Base-by-base conservation (phyloP, 2,329 filamentous ascomycete species). In the Akanthomyces muscarius region DNA sequence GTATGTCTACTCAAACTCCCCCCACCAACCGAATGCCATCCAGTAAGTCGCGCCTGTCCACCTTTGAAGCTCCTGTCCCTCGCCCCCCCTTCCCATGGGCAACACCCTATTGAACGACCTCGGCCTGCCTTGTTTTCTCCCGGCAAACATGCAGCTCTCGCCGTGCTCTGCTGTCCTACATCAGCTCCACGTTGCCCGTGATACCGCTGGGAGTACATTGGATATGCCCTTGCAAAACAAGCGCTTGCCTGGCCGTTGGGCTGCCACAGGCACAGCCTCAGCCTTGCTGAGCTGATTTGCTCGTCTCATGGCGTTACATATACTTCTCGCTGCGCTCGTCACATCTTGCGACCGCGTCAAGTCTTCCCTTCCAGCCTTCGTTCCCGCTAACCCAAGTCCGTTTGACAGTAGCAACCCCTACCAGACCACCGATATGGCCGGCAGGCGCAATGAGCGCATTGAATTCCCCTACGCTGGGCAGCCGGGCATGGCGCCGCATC, bases 1-100 rank as follows among this genome's bases (percentile, higher is more conserved):
- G 75, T 83, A 84, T 77, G 79, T 84, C 70, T 84, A 83, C 76
- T 76, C 79, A 73, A 81, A 80, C 75, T 77, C 77, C 74, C 77
- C 80, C 70, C 81, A 82, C 70, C 81, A 81, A 71, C 77, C 79
- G 68, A 82, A 80, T 76, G 81, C 83, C 68, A 81, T 84, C 74
- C 82, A 84, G 83, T 85, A 78, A 85, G 83, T 85, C 78, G 72
- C 72, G 74, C 72, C 64, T 73, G 67, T 56, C 30, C 25, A 16
- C 18, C 25, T n/a, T 13, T 16, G 16, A 47, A 11, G 30, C 7
- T 8, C 6, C 28, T 21, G 18, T 51, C 45, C 7, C 23, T 56
- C 10, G 16, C 33, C 7, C 38, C 11, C 44, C 30, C 47, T 2
- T 38, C 47, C 11, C 4, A 11, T 51, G 48, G 25, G 14, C 23